phyloP scores from a whole-genome alignment of 2,329 filamentous ascomycete species.

The Pleurostoma richardsiae region DNA sequence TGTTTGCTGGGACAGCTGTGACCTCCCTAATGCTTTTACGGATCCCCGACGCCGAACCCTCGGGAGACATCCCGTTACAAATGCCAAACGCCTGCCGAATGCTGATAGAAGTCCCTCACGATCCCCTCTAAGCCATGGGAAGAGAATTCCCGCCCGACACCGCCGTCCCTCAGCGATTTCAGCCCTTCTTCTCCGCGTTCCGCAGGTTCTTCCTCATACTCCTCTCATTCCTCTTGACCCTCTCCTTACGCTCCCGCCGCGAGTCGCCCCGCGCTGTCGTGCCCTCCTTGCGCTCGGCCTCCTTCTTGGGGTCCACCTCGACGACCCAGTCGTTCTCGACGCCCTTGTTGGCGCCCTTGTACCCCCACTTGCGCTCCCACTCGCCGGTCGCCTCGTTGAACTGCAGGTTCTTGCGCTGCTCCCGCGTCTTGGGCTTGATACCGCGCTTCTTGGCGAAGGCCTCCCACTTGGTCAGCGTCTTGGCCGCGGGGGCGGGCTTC shows the following conservation, averaged over 20 bases:
- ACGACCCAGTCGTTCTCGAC: constrained; percentile 84
- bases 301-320: constrained; percentile 78
- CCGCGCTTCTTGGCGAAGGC: constrained; percentile 95
- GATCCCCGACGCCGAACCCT: too few relatives aligned
- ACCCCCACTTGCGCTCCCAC: constrained; percentile 94
- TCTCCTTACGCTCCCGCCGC: constrained; percentile 61
- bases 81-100: neutral
- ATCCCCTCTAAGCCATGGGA: neutral
- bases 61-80: neutral
- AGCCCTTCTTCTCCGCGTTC: constrained; percentile 25
- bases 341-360: constrained; percentile 83
- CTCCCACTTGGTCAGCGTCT: constrained; percentile 89
- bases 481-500: constrained; percentile 80
- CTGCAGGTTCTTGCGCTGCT: constrained; percentile 67
- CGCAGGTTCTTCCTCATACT: constrained; percentile 63
- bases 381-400: constrained; percentile 82
- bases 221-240: constrained; percentile 65
- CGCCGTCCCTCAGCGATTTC: too few relatives aligned
- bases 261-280: constrained; percentile 58
- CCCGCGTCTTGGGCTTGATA: constrained; percentile 82
- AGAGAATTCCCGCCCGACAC: too few relatives aligned
- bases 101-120: neutral
- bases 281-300: constrained; percentile 56
- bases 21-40: too few relatives aligned
- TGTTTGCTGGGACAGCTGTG: too few relatives aligned